A percentile compares a stretch with the other conserved stretches of the same genome.
phyloP scores from a whole-genome alignment of 2,329 filamentous ascomycete genomes.

The Tothia fuscella region DNA sequence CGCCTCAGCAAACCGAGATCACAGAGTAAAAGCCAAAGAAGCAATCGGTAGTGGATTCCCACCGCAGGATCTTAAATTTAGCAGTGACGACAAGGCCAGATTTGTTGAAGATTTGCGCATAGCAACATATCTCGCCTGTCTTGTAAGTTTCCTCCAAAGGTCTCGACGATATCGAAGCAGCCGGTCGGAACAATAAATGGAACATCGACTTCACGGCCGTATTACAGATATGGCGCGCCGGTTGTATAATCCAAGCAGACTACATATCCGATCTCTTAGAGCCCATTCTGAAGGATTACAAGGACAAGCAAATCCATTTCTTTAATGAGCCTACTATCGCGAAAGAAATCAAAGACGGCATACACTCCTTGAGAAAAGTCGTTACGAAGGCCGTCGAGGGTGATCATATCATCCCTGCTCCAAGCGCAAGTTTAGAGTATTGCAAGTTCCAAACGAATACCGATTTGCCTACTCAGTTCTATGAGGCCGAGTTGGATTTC shows the following conservation, averaged over 20 bases:
- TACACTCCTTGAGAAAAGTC: conserved; percentile 42
- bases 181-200: conserved; percentile 49
- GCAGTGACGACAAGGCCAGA: conserved; percentile 23
- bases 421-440: conserved; percentile 54
- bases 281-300: conserved; percentile 27
- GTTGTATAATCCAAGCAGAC: conserved; percentile 60
- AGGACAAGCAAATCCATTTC: conserved; percentile 29
- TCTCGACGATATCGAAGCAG: conserved; percentile 49
- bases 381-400: conserved; percentile 42
- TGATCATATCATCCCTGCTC: conserved; percentile 48
- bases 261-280: conserved; percentile 50
- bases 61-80: conserved; percentile 22
- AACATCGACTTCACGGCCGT: conserved; percentile 40
- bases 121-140: conserved; percentile 50
- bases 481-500: conserved; percentile 60
- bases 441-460: conserved; percentile 49
- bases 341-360: conserved; percentile 40
- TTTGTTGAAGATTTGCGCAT: conserved; percentile 48
- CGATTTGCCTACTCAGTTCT: conserved; percentile 53
- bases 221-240: conserved; percentile 53
- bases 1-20: conserved; percentile 48
- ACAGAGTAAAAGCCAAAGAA: conserved; percentile 41
- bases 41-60: conserved; percentile 32
- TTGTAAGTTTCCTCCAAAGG: conserved; percentile 55
- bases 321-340: conserved; percentile 37